Base-by-base conservation (phyloP, 2,329 filamentous ascomycete species). In the Dactylellina sp. region DNA sequence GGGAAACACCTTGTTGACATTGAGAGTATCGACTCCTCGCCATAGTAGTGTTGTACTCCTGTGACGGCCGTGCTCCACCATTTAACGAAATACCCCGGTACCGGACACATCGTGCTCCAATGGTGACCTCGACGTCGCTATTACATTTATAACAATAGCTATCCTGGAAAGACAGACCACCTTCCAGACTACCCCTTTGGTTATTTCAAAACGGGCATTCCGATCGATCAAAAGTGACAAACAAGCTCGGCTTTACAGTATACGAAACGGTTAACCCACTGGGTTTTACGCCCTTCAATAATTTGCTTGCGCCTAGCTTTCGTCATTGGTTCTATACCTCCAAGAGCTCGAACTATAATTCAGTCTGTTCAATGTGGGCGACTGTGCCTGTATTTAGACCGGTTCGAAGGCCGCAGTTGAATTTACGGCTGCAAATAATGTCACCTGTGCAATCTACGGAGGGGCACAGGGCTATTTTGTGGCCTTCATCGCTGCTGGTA, bases 71-170 rank as follows among this genome's bases (percentile, higher is more conserved):
- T 14, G 39, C 16, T 3, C 39, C 5, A 5, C 53, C 53, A 25
- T 35, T 42, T 32, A 32, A 32, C 9, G 9, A 32, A 5, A 32
- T 32, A 32, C 9, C 28, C 28, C 28, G 28, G 28, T 32, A 5
- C 28, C 28, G 5, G 28, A 32, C 9, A 57, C 53, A 42, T 57
- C 53, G 24, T 57, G 53, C 53, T 39, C 35, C 25, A 57, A 57
- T 20, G 37, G 35, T 40, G 35, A 37, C 24, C 39, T 57, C 16
- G 53, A 44, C 18, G 53, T 57, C 28, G 53, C 53, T n/a, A n/a
- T n/a, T n/a, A n/a, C 39, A 57, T 57, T 22, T 57, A 42, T 37
- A 57, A 57, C 53, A 57, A 57, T 32, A 42, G 35, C 16, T 6
- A 42, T 42, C 39, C 4, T 14, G 35, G 35, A 37, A 37, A 6